phyloP scores from a whole-genome alignment of 2,329 filamentous ascomycete genomes.

The Arthroderma sp. region DNA sequence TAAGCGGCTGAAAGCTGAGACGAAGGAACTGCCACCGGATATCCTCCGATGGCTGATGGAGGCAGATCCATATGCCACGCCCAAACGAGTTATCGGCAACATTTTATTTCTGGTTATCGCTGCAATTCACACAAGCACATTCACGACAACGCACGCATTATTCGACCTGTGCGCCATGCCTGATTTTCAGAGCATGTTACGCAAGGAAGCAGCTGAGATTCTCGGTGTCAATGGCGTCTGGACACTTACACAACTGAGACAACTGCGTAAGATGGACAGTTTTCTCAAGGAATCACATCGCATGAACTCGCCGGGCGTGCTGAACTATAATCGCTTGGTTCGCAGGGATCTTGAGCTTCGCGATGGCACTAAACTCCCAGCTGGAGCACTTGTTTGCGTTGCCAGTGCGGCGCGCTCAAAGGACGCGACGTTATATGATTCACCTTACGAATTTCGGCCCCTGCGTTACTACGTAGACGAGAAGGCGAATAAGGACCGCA shows the following conservation, averaged over 20 bases:
- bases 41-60: too few species aligned
- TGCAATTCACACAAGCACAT: background rate
- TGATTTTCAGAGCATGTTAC: background rate
- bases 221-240: background rate
- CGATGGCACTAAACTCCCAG: background rate
- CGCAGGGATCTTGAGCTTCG: background rate
- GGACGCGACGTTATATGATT: background rate
- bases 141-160: background rate
- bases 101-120: background rate
- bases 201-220: background rate
- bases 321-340: background rate
- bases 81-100: too few species aligned
- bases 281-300: background rate
- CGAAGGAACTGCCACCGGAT: too few species aligned
- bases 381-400: background rate
- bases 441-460: background rate
- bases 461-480: background rate
- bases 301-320: background rate
- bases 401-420: background rate
- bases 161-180: background rate
- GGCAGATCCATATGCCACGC: too few species aligned
- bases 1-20: too few species aligned
- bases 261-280: background rate
- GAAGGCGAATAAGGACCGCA: background rate
- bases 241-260: background rate